Evolutionary conservation across 768 basidiomycete genomes (phyloP).

Genomic region (Roridomyces roridus): DNA sequence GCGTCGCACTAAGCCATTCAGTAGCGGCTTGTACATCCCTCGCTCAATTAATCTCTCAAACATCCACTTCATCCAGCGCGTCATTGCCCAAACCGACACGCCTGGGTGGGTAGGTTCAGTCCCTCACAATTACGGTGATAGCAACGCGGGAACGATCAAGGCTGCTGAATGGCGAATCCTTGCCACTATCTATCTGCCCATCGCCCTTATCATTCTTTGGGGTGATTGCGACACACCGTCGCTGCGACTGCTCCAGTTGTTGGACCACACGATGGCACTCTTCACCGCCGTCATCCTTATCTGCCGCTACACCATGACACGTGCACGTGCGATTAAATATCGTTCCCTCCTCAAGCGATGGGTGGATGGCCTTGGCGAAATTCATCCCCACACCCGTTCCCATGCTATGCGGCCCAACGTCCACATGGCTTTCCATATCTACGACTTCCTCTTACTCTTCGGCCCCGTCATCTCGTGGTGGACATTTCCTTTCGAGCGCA

Average conservation of each 20-base stretch:
- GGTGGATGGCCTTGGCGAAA: conserved; percentile 22
- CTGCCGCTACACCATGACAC: conserved; percentile 2
- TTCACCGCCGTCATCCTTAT: conserved; percentile 25
- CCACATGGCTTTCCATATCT: conserved; percentile 34
- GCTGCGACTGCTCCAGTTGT: background rate
- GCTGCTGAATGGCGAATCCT: conserved; percentile 42
- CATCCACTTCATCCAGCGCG: conserved; percentile 25
- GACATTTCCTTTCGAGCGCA: conserved; percentile 43
- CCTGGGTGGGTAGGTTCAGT: conserved; percentile 35
- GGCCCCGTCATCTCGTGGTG: conserved; percentile 46
- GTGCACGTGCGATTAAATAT: background rate
- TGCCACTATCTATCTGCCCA: conserved; percentile 38
- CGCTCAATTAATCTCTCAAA: background rate
- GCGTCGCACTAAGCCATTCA: background rate
- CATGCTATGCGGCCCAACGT: background rate
- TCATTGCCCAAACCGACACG: conserved; percentile 26
- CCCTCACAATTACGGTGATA: conserved; percentile 33
- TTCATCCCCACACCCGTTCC: conserved; percentile 28
- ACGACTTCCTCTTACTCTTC: conserved; percentile 40
- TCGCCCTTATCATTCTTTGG: conserved; percentile 41
- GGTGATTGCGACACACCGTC: conserved; percentile 15
- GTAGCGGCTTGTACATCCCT: background rate
- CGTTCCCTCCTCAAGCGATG: conserved; percentile 26
- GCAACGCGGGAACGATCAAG: conserved; percentile 38
- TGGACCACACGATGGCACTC: conserved; percentile 34